Percentiles rank a stretch among this genome's conserved stretches.
phyloP scores from a whole-genome alignment of 805 yeast species.

The Geotrichum ghanense region DNA sequence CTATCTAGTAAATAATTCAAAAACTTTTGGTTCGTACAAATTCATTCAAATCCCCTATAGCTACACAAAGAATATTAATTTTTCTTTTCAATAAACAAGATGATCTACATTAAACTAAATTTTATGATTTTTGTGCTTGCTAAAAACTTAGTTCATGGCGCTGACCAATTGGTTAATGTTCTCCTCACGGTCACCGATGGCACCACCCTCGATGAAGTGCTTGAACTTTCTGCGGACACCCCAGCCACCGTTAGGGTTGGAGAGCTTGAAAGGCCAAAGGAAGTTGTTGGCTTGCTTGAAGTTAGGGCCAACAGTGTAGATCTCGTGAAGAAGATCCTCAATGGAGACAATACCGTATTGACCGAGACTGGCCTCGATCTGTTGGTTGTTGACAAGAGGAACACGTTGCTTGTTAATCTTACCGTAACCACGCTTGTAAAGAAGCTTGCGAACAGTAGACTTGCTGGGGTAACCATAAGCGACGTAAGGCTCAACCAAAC shows the following conservation, averaged over 20 bases:
- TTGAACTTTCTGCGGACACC: slow-evolving; percentile 70
- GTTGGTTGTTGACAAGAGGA: slow-evolving; percentile 56
- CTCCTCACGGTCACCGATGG: slow-evolving; percentile 74
- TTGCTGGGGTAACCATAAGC: slow-evolving; percentile 75
- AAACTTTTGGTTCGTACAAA: no score
- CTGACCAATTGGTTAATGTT: slow-evolving; percentile 64
- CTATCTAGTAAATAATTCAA: no score
- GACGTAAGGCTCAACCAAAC: slow-evolving; percentile 71
- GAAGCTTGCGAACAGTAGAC: slow-evolving; percentile 59
- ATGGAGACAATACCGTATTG: slow-evolving; percentile 64
- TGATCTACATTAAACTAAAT: background rate
- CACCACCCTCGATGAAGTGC: slow-evolving; percentile 79
- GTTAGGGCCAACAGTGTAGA: slow-evolving; percentile 74
- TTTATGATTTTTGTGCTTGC: background rate
- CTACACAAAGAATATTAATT: background rate
- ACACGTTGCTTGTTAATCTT: slow-evolving; percentile 71
- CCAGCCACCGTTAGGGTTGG: slow-evolving; percentile 79
- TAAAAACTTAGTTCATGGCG: slow-evolving; percentile 45
- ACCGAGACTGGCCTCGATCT: slow-evolving; percentile 61
- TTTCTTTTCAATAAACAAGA: background rate
- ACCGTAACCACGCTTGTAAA: slow-evolving; percentile 81
- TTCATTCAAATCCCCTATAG: no score
- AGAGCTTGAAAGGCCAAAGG: slow-evolving; percentile 77
- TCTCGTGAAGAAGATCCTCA: slow-evolving; percentile 74
- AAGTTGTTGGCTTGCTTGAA: slow-evolving; percentile 80